Evolutionary conservation across 108 stramenopile genomes (phyloP).

Genomic region (Pseudonitzschia multistriata): DNA sequence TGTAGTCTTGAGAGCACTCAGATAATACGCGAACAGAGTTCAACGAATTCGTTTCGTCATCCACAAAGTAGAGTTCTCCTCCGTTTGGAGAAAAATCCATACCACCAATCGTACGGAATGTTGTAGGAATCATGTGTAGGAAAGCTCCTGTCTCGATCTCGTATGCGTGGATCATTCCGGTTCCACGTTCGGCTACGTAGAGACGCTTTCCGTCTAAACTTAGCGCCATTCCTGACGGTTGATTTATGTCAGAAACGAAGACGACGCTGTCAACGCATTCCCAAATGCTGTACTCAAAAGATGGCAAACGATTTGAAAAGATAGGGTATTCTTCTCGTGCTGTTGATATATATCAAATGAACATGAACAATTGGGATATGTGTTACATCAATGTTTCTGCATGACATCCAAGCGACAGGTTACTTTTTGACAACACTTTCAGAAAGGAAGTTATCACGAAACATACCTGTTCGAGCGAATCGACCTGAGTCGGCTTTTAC

Average conservation of each 20-base stretch:
- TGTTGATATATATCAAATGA: too few relatives aligned
- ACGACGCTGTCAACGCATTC: conserved; percentile 41
- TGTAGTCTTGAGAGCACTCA: neutral
- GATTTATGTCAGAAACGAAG: conserved; percentile 24
- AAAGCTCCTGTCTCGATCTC: conserved; percentile 36
- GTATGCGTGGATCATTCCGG: conserved; percentile 33
- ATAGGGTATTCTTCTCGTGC: conserved; percentile 53
- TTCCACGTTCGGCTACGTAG: conserved; percentile 42
- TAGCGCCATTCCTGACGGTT: conserved; percentile 42
- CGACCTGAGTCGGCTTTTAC: conserved; percentile 38
- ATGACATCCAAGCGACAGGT: too few relatives aligned
- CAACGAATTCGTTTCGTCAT: conserved; percentile 36
- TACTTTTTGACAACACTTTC: too few relatives aligned
- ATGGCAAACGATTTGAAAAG: conserved; percentile 36
- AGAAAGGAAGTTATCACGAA: neutral
- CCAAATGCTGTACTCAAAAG: conserved; percentile 51
- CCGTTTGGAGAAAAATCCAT: conserved; percentile 30
- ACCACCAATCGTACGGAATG: conserved; percentile 39
- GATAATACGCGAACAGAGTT: conserved; percentile 21
- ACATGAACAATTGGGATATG: too few relatives aligned
- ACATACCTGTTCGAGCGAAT: conserved; percentile 36
- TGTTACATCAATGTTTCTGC: too few relatives aligned
- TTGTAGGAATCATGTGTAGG: conserved; percentile 28
- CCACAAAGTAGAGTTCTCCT: conserved; percentile 30
- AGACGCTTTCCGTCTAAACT: conserved; percentile 32